Evolutionary conservation across 371 early-diverging fungal genomes (phyloP).

Genomic region (Homolaphlyctis polyrhiza): DNA sequence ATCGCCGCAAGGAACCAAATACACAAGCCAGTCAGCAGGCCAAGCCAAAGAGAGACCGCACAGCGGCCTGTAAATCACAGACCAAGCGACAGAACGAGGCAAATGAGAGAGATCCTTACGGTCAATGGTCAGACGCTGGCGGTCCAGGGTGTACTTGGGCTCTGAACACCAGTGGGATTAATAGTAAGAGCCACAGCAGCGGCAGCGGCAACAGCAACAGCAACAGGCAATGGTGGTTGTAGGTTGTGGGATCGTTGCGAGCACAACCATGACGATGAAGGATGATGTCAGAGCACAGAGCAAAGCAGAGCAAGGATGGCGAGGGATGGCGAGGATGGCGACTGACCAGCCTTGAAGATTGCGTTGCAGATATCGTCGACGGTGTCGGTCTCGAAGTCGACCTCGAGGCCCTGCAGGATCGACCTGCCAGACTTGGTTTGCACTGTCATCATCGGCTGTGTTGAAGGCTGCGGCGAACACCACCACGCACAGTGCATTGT

Average conservation of each 20-base stretch:
- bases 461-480: background rate
- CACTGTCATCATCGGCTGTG: constrained; percentile 8
- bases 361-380: constrained; percentile 61
- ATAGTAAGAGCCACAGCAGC: background rate
- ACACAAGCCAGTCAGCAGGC: too few relatives aligned
- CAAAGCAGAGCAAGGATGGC: background rate
- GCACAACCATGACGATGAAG: background rate
- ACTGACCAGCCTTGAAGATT: constrained; percentile 38
- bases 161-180: constrained; percentile 26
- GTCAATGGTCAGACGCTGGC: constrained; percentile 66
- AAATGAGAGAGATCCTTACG: too few relatives aligned
- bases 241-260: too few relatives aligned
- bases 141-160: constrained; percentile 61
- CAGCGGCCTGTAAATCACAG: too few relatives aligned
- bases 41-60: too few relatives aligned
- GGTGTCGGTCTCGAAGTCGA: constrained; percentile 34
- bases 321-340: background rate
- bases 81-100: background rate
- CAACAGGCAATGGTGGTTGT: too few relatives aligned
- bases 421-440: constrained; percentile 16
- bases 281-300: background rate
- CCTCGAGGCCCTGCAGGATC: constrained; percentile 17
- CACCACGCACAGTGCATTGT: background rate
- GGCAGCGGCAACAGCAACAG: too few relatives aligned
- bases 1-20: too few relatives aligned